phyloP scores from a whole-genome alignment of 1,284 basidiomycete genomes.

The Leccinum discolor region DNA sequence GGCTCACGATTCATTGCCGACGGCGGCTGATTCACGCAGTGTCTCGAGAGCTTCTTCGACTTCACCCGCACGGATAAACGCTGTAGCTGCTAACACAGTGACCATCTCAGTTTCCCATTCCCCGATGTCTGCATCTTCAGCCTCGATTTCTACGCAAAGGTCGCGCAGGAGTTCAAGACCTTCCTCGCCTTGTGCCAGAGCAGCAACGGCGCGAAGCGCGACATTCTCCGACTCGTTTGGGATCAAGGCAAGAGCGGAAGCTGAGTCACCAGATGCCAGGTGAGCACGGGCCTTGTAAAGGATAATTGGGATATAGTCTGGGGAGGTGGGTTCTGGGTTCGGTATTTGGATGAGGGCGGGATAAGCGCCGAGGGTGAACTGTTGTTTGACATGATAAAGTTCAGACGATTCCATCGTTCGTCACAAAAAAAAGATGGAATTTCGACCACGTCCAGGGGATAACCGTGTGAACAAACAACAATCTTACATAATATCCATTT shows the following conservation, averaged over 20 bases:
- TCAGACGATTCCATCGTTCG: conserved; percentile 77
- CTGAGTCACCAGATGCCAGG: conserved; percentile 72
- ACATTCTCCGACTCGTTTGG: conserved; percentile 64
- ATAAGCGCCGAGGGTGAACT: conserved; percentile 81
- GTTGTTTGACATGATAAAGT: conserved; percentile 83
- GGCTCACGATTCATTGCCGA: conserved; percentile 57
- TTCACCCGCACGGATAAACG: conserved; percentile 83
- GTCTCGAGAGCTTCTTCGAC: conserved; percentile 91
- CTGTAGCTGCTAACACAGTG: conserved; percentile 78
- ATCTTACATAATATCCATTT: neutral
- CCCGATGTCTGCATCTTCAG: conserved; percentile 66
- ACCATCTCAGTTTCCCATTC: conserved; percentile 72
- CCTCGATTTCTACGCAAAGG: conserved; percentile 83
- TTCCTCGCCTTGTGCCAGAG: conserved; percentile 68
- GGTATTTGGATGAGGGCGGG: conserved; percentile 53
- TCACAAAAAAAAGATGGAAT: conserved; percentile 26
- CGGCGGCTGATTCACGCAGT: conserved; percentile 71
- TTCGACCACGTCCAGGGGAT: neutral
- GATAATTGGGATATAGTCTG: conserved; percentile 64
- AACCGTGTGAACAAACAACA: too few species aligned
- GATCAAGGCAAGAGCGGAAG: conserved; percentile 54
- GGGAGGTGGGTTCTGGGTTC: conserved; percentile 60
- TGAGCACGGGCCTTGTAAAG: conserved; percentile 86
- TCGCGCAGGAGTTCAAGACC: conserved; percentile 84
- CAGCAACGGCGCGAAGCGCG: conserved; percentile 68